Base-by-base conservation (phyloP, 768 basidiomycete species). In the Serendipita sp. region DNA sequence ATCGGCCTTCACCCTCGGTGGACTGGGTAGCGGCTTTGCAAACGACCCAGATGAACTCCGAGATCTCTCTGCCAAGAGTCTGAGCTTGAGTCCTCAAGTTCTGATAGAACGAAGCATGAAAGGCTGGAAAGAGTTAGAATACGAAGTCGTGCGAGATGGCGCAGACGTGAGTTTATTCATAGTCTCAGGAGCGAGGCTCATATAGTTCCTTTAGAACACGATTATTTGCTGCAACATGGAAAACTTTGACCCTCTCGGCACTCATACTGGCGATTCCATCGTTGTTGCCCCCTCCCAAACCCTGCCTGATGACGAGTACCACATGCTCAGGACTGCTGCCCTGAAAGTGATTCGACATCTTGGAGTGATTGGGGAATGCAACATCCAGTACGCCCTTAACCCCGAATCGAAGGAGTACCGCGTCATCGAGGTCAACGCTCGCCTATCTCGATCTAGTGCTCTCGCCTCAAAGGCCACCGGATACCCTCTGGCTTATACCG, bases 151-250 rank as follows among this genome's bases (percentile, higher is more conserved):
- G 71, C 88, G 96, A 64, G 96, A 99, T 73, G 93, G 82, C 69
- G 95, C 95, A 62, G 96, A 99, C 76, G 91, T 92, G 74, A 69
- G 88, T 83, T 58, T 60, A 18, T 30, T 65, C 44, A 16, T 44
- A 32, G 30, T 36, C 65, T 52, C 65, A 60, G 54, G 67, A 60
- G 41, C 32, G 70, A 72, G 67, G 47, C 54, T 65, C 58, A 8
- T 34, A 56, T 34, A 41, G 7, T 41, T 13, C 13, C 7, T 16
- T 2, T 70, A 91, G 89, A 96, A 98, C 78, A 97, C 94, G 32
- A 99, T 99, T 75, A 98, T 97, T 70, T 97, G 94, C 78, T 98
- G 95, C 77, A 94, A 94, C 75, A 95, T 95, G 91, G 91, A 97
- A 77, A 98, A 99, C 77, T 99, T 99, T 69, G 96, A 99, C 72